Evolutionary conservation across 495 filamentous ascomycete species (phyloP).

Genomic region (Penicillium goetzii): DNA sequence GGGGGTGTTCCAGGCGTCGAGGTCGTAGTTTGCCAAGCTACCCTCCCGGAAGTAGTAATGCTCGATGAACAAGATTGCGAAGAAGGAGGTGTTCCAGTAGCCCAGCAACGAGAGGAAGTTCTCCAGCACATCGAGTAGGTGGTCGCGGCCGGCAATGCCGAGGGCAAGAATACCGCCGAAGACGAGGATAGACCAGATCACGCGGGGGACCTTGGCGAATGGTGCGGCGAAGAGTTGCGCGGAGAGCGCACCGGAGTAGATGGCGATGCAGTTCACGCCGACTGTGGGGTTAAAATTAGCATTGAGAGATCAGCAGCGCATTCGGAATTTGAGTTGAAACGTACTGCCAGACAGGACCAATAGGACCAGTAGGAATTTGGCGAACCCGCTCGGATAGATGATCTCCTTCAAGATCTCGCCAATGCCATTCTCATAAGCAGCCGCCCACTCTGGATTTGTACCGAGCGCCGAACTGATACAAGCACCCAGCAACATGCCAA

Average conservation of each 20-base stretch:
- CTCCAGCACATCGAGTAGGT: constrained; percentile 46
- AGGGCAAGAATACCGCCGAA: constrained; percentile 45
- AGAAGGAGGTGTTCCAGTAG: constrained; percentile 63
- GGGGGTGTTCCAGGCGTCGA: constrained; percentile 41
- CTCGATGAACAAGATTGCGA: constrained; percentile 61
- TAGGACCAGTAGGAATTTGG: constrained; percentile 61
- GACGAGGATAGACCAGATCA: constrained; percentile 47
- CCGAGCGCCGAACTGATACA: constrained; percentile 56
- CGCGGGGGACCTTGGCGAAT: constrained; percentile 45
- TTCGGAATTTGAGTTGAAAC: neutral
- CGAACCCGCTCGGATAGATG: constrained; percentile 58
- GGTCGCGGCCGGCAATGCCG: constrained; percentile 45
- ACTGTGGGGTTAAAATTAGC: constrained; percentile 24
- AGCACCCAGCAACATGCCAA: constrained; percentile 59
- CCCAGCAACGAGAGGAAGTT: constrained; percentile 62
- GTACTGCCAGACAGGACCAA: constrained; percentile 54
- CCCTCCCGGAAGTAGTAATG: constrained; percentile 63
- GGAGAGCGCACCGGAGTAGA: constrained; percentile 46
- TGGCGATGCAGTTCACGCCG: constrained; percentile 46
- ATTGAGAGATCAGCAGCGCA: neutral
- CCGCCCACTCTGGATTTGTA: constrained; percentile 49
- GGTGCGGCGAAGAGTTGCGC: constrained; percentile 47
- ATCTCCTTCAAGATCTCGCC: constrained; percentile 60
- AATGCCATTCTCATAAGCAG: constrained; percentile 56
- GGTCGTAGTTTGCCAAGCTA: constrained; percentile 46